Evolutionary conservation across 345 rosid species (phyloP).

Genomic region (Murraya koenigii): DNA sequence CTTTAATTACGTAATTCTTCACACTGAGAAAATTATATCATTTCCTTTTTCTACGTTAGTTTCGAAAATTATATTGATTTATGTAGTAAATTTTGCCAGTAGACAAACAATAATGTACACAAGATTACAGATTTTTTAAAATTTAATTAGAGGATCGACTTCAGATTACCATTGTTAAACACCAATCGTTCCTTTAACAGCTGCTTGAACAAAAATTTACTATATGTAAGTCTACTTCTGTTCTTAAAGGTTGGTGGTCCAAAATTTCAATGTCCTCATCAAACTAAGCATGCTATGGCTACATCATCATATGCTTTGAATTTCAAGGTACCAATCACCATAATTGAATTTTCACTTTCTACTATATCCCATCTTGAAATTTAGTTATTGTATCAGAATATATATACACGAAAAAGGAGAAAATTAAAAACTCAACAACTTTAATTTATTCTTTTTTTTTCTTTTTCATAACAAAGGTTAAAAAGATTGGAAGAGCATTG

Average conservation of each 20-base stretch:
- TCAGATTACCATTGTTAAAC: too few species aligned
- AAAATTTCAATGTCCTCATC: background rate
- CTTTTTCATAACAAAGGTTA: background rate
- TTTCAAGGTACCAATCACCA: background rate
- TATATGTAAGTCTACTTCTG: background rate
- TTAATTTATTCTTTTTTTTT: background rate
- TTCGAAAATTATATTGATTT: too few species aligned
- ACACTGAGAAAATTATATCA: too few species aligned
- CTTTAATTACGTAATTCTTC: background rate
- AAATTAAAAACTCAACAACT: conserved; percentile 26
- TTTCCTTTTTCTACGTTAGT: too few species aligned
- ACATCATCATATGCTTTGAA: too few species aligned
- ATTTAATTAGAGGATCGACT: too few species aligned
- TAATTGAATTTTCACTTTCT: background rate
- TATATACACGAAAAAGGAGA: background rate
- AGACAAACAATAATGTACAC: too few species aligned
- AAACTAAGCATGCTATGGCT: background rate
- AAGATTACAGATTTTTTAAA: too few species aligned
- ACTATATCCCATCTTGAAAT: background rate
- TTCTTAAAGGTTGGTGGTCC: conserved; percentile 1
- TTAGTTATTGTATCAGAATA: background rate
- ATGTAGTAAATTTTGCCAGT: too few species aligned
- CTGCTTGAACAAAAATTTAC: too few species aligned
- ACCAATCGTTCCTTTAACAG: too few species aligned
- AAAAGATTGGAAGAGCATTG: conserved; percentile 7